Conservation (phyloP, 305 asterid genomes). For the Plantago rigida region DNA sequence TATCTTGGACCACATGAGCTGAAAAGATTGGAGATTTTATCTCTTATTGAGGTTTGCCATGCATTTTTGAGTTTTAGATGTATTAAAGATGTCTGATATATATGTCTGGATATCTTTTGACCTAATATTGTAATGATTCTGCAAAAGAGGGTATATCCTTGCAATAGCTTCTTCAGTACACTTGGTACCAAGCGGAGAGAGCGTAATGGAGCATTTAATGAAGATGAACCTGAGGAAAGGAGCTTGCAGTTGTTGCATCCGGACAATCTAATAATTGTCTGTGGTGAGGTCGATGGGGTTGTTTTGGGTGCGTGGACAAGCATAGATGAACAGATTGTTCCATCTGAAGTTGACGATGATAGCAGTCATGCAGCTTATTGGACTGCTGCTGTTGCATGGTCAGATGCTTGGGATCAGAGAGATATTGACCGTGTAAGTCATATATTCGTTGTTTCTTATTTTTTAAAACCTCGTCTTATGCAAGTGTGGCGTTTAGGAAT, state of each 20-base stretch:
- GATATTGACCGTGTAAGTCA: slow-evolving; percentile 79
- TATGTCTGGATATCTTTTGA: slow-evolving; percentile 27
- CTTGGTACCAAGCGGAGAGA: slow-evolving; percentile 46
- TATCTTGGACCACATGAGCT: slow-evolving; percentile 73
- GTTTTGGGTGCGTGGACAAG: slow-evolving; percentile 80
- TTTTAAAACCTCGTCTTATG: slow-evolving; percentile 2
- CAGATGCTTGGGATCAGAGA: slow-evolving; percentile 92
- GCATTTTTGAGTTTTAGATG: slow-evolving; percentile 24
- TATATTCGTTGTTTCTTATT: slow-evolving; percentile 18
- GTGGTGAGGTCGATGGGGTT: slow-evolving; percentile 95
- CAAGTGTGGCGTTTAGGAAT: slow-evolving; percentile 10
- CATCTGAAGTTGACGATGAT: slow-evolving; percentile 69
- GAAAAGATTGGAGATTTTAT: slow-evolving; percentile 66
- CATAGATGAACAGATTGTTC: slow-evolving; percentile 43
- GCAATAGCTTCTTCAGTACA: slow-evolving; percentile 72
- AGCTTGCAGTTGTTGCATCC: slow-evolving; percentile 53
- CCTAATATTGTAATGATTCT: slow-evolving; percentile 44
- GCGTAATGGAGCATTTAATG: slow-evolving; percentile 39
- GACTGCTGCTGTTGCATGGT: slow-evolving; percentile 94
- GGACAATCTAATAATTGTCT: slow-evolving; percentile 39
- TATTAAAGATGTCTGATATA: slow-evolving; percentile 25
- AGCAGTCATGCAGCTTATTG: slow-evolving; percentile 70
- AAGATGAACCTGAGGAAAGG: slow-evolving; percentile 40
- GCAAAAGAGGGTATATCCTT: slow-evolving; percentile 86
- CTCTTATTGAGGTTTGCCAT: slow-evolving; percentile 74